Evolutionary conservation across 1,284 basidiomycete species (phyloP).

Genomic region (Ustilago loliicola): DNA sequence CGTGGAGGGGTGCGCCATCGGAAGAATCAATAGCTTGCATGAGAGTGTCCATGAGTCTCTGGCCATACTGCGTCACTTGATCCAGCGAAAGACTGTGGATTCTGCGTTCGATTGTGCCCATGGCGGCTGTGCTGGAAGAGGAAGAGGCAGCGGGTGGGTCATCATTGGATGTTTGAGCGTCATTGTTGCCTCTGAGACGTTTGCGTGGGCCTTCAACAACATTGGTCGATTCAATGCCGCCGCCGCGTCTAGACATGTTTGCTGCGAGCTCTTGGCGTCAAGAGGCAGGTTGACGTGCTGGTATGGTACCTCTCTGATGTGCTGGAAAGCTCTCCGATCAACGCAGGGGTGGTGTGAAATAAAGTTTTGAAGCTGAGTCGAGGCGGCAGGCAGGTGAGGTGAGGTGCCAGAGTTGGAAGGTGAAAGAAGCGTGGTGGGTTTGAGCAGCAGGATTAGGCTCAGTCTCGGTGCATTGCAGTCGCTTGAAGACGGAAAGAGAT

Average conservation of each 20-base stretch:
- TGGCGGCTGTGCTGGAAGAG: slow-evolving; percentile 18
- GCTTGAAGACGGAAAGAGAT: neutral
- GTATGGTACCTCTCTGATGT: too few species aligned
- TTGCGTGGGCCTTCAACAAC: slow-evolving; percentile 59
- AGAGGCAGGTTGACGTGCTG: neutral
- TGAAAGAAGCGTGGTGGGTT: neutral
- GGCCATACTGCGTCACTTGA: slow-evolving; percentile 34
- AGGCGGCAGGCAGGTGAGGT: neutral
- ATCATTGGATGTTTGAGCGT: slow-evolving; percentile 15
- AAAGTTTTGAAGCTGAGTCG: neutral
- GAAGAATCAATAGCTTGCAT: slow-evolving; percentile 45
- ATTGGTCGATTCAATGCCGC: slow-evolving; percentile 42
- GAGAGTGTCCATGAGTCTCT: slow-evolving; percentile 50
- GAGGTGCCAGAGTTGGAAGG: too few species aligned
- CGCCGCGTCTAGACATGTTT: slow-evolving; percentile 40
- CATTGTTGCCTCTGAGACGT: slow-evolving; percentile 41
- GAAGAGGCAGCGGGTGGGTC: slow-evolving; percentile 22
- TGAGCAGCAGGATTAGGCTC: slow-evolving; percentile 1
- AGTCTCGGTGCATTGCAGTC: neutral
- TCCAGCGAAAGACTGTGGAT: slow-evolving; percentile 35
- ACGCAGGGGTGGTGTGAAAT: neutral
- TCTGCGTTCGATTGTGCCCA: slow-evolving; percentile 47
- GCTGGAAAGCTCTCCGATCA: neutral
- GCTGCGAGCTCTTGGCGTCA: neutral
- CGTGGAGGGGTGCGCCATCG: slow-evolving; percentile 73